These are phyloP conservation scores for Fremontodendron californicum DNA, from an alignment of 345 rosid species.

Conservation along the genomic window DNA sequence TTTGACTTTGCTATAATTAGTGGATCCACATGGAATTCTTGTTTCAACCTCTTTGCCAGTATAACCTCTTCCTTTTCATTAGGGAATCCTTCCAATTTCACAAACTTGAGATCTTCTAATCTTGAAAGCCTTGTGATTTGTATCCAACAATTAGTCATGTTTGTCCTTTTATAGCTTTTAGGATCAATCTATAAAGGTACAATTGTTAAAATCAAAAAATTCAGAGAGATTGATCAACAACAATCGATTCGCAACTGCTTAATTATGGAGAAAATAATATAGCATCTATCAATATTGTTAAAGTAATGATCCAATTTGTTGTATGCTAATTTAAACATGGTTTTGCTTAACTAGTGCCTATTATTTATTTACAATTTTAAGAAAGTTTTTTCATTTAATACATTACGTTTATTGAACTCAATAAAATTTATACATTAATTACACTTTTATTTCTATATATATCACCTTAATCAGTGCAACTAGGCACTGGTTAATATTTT, in stretches of 20 bases:
- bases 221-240: neutral
- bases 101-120: neutral
- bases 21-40: constrained; percentile 4
- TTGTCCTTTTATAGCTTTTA: no score
- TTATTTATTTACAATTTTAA: no score
- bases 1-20: neutral
- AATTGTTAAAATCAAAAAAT: neutral
- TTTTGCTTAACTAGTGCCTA: no score
- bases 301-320: neutral
- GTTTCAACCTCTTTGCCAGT: neutral
- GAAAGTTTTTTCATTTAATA: no score
- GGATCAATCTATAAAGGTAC: neutral
- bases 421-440: no score
- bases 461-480: no score
- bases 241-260: neutral
- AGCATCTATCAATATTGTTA: neutral
- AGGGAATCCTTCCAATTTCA: neutral
- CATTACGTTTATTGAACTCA: no score
- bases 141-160: neutral
- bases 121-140: neutral
- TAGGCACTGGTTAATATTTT: no score
- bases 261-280: neutral
- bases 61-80: constrained; percentile 1
- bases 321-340: no score
- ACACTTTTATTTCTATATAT: no score